Evolutionary conservation across 1,284 basidiomycete genomes (phyloP).

Genomic region (Tylopilus sp.): DNA sequence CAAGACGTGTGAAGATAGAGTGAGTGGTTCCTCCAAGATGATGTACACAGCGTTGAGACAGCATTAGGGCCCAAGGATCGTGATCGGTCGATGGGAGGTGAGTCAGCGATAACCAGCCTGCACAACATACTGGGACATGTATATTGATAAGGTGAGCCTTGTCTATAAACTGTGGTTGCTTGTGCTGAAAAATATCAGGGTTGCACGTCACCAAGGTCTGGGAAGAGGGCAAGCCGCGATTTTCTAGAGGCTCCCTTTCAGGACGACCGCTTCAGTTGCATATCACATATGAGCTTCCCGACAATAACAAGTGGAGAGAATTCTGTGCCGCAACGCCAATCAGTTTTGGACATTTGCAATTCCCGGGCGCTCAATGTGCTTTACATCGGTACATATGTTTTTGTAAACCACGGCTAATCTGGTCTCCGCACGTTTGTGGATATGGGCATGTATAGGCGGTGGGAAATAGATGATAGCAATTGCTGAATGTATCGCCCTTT

Average conservation of each 20-base stretch:
- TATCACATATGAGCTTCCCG: slow-evolving; percentile 23
- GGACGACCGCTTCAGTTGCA: slow-evolving; percentile 12
- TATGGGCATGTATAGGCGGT: too few relatives aligned
- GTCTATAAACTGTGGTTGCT: too few relatives aligned
- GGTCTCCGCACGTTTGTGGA: too few relatives aligned
- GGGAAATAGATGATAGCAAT: too few relatives aligned
- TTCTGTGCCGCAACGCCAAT: slow-evolving; percentile 30
- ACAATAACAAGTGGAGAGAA: slow-evolving; percentile 18
- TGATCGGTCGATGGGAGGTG: slow-evolving; percentile 25
- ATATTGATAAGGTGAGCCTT: slow-evolving; percentile 16
- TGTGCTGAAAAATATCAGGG: slow-evolving; percentile 19
- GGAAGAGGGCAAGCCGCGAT: slow-evolving; percentile 14
- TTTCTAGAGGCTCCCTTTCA: not conserved
- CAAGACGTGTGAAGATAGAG: slow-evolving; percentile 23
- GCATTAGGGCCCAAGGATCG: slow-evolving; percentile 17
- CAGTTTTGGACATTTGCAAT: slow-evolving; percentile 14
- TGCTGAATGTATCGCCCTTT: too few relatives aligned
- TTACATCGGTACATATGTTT: too few relatives aligned
- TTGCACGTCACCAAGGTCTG: slow-evolving; percentile 25
- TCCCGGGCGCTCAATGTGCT: too few relatives aligned
- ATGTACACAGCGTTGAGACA: not conserved
- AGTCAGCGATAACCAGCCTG: slow-evolving; percentile 20
- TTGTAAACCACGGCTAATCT: too few relatives aligned
- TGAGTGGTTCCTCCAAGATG: not conserved
- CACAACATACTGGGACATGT: slow-evolving; percentile 20